Evolutionary conservation across 768 basidiomycete genomes (phyloP).

Genomic region (Tulasnella sp.): DNA sequence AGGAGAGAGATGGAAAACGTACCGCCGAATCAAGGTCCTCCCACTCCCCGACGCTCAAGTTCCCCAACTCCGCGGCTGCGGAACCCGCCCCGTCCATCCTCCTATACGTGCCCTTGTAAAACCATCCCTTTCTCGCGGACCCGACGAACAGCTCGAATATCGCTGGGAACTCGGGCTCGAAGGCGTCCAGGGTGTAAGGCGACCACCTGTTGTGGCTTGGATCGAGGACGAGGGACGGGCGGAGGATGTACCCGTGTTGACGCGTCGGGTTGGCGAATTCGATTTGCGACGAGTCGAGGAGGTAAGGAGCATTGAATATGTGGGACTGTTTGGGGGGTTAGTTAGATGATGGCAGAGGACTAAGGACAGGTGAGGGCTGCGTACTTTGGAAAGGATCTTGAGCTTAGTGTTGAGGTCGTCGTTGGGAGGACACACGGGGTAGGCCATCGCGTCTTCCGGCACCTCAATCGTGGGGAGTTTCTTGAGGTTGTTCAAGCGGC

Average conservation of each 20-base stretch:
- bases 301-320: background rate
- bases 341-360: background rate
- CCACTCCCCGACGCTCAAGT: background rate
- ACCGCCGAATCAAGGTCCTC: background rate
- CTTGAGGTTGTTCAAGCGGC: background rate
- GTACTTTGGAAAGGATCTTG: background rate
- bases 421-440: background rate
- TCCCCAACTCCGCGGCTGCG: background rate
- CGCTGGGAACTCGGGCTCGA: slow-evolving; percentile 1
- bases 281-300: background rate
- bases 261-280: slow-evolving; percentile 7
- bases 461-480: background rate
- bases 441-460: background rate
- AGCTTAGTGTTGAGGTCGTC: background rate
- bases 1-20: background rate
- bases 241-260: slow-evolving; percentile 6
- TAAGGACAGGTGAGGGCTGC: background rate
- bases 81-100: background rate
- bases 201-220: background rate
- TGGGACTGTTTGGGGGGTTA: background rate
- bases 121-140: background rate
- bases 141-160: slow-evolving; percentile 7
- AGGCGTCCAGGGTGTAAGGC: background rate
- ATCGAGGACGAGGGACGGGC: background rate
- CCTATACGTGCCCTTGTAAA: slow-evolving; percentile 1